phyloP scores from a whole-genome alignment of 2,329 filamentous ascomycete genomes.

The Escovopsis weberi region DNA sequence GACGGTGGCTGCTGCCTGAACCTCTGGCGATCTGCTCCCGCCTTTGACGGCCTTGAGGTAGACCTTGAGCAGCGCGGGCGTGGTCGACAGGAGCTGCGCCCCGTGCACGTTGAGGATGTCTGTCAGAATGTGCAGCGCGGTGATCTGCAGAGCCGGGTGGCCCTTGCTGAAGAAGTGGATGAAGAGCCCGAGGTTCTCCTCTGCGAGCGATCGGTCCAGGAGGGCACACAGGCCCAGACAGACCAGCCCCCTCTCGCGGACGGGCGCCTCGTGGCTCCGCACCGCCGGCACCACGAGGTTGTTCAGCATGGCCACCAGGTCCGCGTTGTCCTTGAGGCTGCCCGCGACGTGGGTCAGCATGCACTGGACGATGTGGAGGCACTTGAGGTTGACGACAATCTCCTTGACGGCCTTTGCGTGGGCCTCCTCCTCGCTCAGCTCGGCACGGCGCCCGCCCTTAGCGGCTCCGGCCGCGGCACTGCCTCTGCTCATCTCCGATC shows the following conservation, averaged over 20 bases:
- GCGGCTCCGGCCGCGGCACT: conserved; percentile 36
- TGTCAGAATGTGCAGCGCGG: conserved; percentile 78
- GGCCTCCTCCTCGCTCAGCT: conserved; percentile 48
- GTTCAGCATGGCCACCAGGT: conserved; percentile 95
- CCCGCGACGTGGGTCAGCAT: conserved; percentile 90
- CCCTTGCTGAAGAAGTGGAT: conserved; percentile 94
- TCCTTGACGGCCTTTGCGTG: conserved; percentile 69
- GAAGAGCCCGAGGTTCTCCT: conserved; percentile 84
- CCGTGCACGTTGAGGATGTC: conserved; percentile 88
- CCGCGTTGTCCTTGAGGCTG: conserved; percentile 74
- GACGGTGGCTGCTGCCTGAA: conserved; percentile 68
- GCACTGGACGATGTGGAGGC: conserved; percentile 90
- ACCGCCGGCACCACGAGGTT: conserved; percentile 93
- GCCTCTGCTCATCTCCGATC: conserved; percentile 64
- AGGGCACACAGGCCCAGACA: conserved; percentile 86
- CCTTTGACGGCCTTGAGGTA: conserved; percentile 70
- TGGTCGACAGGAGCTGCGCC: conserved; percentile 54
- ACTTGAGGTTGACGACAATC: conserved; percentile 97
- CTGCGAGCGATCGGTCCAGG: conserved; percentile 78
- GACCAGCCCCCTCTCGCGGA: conserved; percentile 77
- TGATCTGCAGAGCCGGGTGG: conserved; percentile 77
- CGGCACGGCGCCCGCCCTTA: conserved; percentile 26
- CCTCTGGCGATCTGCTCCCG: conserved; percentile 51
- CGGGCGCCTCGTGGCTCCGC: conserved; percentile 79
- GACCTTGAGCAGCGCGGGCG: conserved; percentile 65